Evolutionary conservation across 1,284 basidiomycete genomes (phyloP).

Genomic region (Grifola frondosa): DNA sequence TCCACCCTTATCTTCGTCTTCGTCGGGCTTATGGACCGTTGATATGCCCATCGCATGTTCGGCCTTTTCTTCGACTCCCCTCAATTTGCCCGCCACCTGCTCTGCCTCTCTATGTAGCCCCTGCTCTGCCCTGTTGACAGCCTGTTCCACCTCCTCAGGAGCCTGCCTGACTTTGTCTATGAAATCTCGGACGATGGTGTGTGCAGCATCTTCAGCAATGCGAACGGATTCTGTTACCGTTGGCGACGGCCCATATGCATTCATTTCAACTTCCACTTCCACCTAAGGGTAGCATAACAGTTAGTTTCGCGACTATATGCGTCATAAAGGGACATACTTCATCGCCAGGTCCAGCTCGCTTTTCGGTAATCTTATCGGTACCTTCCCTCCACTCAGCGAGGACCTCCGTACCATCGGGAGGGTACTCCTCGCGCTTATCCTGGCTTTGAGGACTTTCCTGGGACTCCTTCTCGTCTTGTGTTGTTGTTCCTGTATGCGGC

Average conservation of each 20-base stretch:
- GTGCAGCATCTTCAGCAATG: conserved; percentile 24
- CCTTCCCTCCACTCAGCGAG: conserved; percentile 70
- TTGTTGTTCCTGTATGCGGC: conserved; percentile 15
- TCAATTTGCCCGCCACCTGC: conserved; percentile 17
- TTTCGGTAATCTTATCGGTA: conserved; percentile 64
- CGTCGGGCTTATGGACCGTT: conserved; percentile 14
- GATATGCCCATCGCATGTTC: conserved; percentile 15
- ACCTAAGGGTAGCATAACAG: conserved; percentile 38
- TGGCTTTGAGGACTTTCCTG: conserved; percentile 6
- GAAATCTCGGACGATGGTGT: conserved; percentile 29
- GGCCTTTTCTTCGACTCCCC: conserved; percentile 23
- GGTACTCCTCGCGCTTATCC: conserved; percentile 37
- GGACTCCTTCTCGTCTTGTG: conserved; percentile 18
- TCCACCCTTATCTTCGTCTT: conserved; percentile 50
- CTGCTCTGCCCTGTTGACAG: conserved; percentile 33
- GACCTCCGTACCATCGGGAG: conserved; percentile 45
- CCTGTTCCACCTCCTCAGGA: conserved; percentile 33
- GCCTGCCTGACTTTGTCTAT: conserved; percentile 29
- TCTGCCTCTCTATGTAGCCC: conserved; percentile 16
- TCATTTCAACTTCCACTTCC: conserved; percentile 59
- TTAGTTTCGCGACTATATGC: conserved; percentile 7
- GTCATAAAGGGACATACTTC: conserved; percentile 48
- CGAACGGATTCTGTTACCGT: conserved; percentile 24
- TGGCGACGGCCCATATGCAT: conserved; percentile 37
- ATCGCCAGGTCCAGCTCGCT: conserved; percentile 51